Evolutionary conservation across 2,329 filamentous ascomycete genomes (phyloP), one percentile per base, ranked within the genome.

Genomic region (Achaetomium macrosporum): DNA sequence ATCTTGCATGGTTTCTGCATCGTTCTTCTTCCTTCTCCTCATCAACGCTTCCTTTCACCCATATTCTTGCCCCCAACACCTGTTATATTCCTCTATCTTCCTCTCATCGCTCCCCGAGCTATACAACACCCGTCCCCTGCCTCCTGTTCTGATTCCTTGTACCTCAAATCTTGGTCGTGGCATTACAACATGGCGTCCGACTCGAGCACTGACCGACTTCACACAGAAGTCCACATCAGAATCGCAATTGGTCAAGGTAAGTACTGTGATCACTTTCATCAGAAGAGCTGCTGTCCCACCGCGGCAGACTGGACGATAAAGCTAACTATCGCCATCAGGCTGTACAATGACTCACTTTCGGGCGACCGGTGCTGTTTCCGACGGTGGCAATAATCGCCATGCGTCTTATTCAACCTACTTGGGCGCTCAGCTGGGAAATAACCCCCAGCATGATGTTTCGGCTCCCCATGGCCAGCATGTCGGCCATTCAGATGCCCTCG

Each of bases 311-410:
- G 17, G 17, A 42, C 5, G 29, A n/a, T 9, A 11, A 39, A 31
- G 30, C 56, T 59, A 31, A 59, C 36, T 15, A n/a, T 11, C n/a
- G 2, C 29, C 44, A 20, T 19, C 42, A 60, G 55, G 42, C 16
- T 54, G 47, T 57, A 65, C 49, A 40, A 63, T 63, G 61, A 55
- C 57, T 44, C 62, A 65, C 57, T 65, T 64, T 51, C 60, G 58
- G 40, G 47, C 56, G 17, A 44, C 54, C 13, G 39, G 55, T 30
- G 29, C 53, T 42, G 62, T 65, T 42, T 58, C 59, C 8, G 64
- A 65, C 36, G 43, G 40, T 35, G 57, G 51, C 44, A 61, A 58
- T 39, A 59, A 61, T 42, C 63, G 62, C 42, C 59, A 59, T 19
- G 55, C 47, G 9, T 43, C 46, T 11, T 63, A 61, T 20, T 47